Percentiles rank a stretch among this genome's conserved stretches.
phyloP scores from a whole-genome alignment of 2,329 filamentous ascomycete genomes.

The Coniochaeta ligniaria region DNA sequence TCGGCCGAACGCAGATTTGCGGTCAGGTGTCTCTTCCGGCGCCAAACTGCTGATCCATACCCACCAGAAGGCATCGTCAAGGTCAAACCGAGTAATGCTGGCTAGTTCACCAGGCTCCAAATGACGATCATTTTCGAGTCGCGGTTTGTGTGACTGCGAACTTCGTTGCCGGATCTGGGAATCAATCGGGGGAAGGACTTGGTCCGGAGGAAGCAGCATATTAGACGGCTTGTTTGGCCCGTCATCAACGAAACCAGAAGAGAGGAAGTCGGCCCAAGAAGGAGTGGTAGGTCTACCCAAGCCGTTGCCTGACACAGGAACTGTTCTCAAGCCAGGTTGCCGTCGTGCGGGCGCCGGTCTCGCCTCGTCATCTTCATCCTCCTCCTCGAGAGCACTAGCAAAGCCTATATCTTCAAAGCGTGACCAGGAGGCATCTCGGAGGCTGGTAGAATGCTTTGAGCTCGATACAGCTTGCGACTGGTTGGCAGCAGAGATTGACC shows the following conservation, averaged over 20 bases:
- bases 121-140: slow-evolving; percentile 58
- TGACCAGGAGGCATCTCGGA: slow-evolving; percentile 89
- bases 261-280: slow-evolving; percentile 97
- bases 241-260: slow-evolving; percentile 81
- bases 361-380: slow-evolving; percentile 56
- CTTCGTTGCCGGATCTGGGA: slow-evolving; percentile 67
- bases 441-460: slow-evolving; percentile 62
- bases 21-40: slow-evolving; percentile 74
- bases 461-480: slow-evolving; percentile 67
- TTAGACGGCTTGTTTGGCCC: slow-evolving; percentile 56
- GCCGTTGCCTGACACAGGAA: slow-evolving; percentile 60
- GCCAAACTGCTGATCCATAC: slow-evolving; percentile 98
- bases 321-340: slow-evolving; percentile 48
- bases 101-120: slow-evolving; percentile 91
- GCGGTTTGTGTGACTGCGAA: slow-evolving; percentile 75
- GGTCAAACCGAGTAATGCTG: slow-evolving; percentile 76
- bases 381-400: slow-evolving; percentile 64
- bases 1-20: slow-evolving; percentile 89
- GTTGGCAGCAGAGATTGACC: slow-evolving; percentile 81
- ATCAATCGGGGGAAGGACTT: slow-evolving; percentile 80
- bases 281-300: slow-evolving; percentile 83
- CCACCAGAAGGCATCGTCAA: slow-evolving; percentile 99
- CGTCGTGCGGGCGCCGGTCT: slow-evolving; percentile 28
- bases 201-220: slow-evolving; percentile 81
- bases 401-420: slow-evolving; percentile 95